A percentile compares a stretch with the other conserved stretches of the same genome.
phyloP scores from a whole-genome alignment of 345 rosid genomes.

The Lepidium aucheri region DNA sequence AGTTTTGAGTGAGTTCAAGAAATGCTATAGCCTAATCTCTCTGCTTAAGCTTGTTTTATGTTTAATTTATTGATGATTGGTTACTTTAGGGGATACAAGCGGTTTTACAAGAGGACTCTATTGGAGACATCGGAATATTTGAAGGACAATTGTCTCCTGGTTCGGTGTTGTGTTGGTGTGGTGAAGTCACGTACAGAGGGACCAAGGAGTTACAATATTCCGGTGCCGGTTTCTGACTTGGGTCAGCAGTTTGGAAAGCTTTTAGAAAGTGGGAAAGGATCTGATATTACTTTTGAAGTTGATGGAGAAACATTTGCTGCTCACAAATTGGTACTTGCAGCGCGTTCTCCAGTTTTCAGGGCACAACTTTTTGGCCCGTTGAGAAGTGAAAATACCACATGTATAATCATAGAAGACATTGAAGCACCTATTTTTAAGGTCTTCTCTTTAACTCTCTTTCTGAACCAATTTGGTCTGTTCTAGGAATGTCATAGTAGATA shows the following conservation, averaged over 20 bases:
- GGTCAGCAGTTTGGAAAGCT: conserved; percentile 53
- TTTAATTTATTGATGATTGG: neutral
- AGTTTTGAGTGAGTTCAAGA: neutral
- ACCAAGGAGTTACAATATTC: conserved; percentile 52
- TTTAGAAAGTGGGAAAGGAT: conserved; percentile 47
- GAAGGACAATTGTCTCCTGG: conserved; percentile 58
- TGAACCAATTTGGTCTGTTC: neutral
- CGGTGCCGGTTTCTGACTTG: conserved; percentile 51
- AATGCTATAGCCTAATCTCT: neutral
- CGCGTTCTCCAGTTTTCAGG: conserved; percentile 73
- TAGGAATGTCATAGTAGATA: neutral
- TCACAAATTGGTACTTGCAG: conserved; percentile 66
- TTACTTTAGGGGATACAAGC: conserved; percentile 67
- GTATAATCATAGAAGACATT: conserved; percentile 52
- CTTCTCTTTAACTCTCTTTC: conserved; percentile 7
- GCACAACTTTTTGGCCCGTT: conserved; percentile 80
- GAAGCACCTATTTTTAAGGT: conserved; percentile 71
- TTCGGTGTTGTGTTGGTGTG: conserved; percentile 67
- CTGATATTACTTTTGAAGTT: conserved; percentile 52
- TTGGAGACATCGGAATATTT: conserved; percentile 63
- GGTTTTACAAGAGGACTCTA: conserved; percentile 61
- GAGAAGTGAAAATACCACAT: conserved; percentile 41
- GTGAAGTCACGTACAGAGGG: conserved; percentile 68
- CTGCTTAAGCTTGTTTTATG: no score
- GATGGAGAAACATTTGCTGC: conserved; percentile 60